phyloP scores from a whole-genome alignment of 2,329 filamentous ascomycete genomes.

The Calonectria pauciramosa region DNA sequence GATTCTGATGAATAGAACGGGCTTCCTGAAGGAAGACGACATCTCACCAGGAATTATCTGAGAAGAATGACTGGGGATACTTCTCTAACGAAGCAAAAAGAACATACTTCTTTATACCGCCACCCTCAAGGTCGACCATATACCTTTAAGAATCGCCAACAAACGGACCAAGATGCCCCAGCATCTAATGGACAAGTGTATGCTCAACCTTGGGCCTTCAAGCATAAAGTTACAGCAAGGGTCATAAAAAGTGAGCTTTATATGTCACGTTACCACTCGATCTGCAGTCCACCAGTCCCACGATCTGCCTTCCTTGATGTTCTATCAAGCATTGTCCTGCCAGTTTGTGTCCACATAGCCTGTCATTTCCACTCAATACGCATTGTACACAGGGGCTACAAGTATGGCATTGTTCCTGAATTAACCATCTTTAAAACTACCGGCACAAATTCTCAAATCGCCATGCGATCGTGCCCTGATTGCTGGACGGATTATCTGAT shows the following conservation, averaged over 20 bases:
- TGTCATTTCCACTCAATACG: not conserved
- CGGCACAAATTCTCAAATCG: not conserved
- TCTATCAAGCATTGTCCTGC: not conserved
- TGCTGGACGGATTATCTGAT: not conserved
- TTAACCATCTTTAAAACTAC: not conserved
- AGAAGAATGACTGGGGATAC: too few relatives aligned
- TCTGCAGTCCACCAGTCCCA: not conserved
- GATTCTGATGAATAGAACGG: too few relatives aligned
- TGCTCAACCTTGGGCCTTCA: not conserved
- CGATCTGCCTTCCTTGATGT: not conserved
- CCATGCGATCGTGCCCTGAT: not conserved
- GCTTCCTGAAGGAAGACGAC: too few relatives aligned
- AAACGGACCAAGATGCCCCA: not conserved
- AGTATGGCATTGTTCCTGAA: not conserved
- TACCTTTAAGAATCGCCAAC: not conserved
- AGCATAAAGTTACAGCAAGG: not conserved
- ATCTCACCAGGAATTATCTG: too few relatives aligned
- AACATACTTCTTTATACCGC: too few relatives aligned
- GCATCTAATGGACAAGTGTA: not conserved
- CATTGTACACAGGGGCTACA: fast-evolving
- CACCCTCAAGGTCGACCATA: not conserved
- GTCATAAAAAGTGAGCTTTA: not conserved
- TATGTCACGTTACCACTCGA: not conserved
- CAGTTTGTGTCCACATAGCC: not conserved
- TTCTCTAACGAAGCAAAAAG: too few relatives aligned